These are phyloP conservation scores for Globisporangium cylindrosporum DNA, from an alignment of 352 stramenopile species.

Conservation along the genomic window DNA sequence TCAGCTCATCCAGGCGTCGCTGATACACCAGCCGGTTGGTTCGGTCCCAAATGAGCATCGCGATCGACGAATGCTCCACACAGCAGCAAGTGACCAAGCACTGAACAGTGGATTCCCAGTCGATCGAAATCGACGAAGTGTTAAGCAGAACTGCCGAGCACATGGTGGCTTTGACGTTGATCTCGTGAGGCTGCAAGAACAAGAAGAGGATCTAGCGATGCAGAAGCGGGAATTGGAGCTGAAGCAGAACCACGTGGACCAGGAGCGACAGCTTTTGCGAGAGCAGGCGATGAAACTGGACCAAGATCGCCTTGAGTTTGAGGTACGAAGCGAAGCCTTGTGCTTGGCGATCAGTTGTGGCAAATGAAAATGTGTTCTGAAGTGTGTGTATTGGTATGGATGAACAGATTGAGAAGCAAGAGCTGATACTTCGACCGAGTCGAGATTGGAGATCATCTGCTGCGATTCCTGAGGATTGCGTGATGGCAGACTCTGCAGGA, in stretches of 20 bases:
- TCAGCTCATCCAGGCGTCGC: conserved; percentile 62
- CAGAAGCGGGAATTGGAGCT: conserved; percentile 37
- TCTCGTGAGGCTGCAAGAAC: not conserved
- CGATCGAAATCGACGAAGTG: not conserved
- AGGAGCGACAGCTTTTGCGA: conserved; percentile 40
- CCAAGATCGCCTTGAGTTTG: conserved; percentile 58
- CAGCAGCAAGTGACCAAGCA: not conserved
- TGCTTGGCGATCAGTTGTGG: not conserved
- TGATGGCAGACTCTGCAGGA: conserved; percentile 11
- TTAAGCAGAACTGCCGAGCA: not conserved
- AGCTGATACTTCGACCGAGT: conserved; percentile 23
- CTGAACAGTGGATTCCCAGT: not conserved
- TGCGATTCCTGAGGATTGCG: conserved; percentile 5
- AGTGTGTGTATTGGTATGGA: not conserved
- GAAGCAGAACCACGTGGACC: conserved; percentile 36
- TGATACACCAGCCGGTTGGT: conserved; percentile 21
- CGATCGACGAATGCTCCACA: not conserved
- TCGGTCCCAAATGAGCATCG: not conserved
- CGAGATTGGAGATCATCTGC: not conserved
- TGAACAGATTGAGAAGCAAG: conserved; percentile 38
- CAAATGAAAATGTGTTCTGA: too few species aligned
- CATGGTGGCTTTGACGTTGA: not conserved
- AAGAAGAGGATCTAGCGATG: conserved; percentile 30
- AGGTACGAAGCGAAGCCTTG: conserved; percentile 26
- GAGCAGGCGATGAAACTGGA: conserved; percentile 56